Base-by-base conservation (phyloP, 2,329 filamentous ascomycete genomes). In the Xenosphaeropsis pyriputrescens region DNA sequence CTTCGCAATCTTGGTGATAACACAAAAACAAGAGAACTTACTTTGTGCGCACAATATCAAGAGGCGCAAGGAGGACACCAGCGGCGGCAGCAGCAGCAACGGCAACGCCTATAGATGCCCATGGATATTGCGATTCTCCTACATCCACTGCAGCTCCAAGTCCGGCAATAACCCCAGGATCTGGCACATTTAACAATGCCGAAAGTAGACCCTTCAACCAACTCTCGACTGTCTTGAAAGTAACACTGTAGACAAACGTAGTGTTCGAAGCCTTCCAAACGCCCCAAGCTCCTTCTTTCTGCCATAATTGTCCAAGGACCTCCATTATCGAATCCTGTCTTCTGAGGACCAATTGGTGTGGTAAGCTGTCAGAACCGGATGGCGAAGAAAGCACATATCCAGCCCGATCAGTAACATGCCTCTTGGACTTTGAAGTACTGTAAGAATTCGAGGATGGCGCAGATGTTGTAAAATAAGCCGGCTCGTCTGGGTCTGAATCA, bases 191-290 rank as follows among this genome's bases (percentile, higher is more conserved):
- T 48, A 96, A 71, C 5, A 96, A 68, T 1, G 91, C 89, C 33
- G 85, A 85, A n/a, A 96, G 68, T 37, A 95, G 70, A 50, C 85
- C 91, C 50, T 86, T 75, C 8, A 88, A 83, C 78, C 93, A 98
- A 48, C 85, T 88, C 56, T 96, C 91, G 19, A 94, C 64, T 6
- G 93, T 79, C 9, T 85, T 85, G 44, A 88, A 74, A 14, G 96
- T 68, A 34, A 95, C 74, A 0, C 79, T 83, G 60, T 96, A 94
- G 36, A 96, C 67, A 52, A 96, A 98, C 1, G 86, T 93, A 12
- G 83, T 76, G 55, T 96, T 96, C 29, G 86, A 85, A 7, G 80
- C 77, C 57, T 95, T 95, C 88, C 89, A 98, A 5, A 95, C 78
- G 4, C 91, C 91, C 69, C 86, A 88, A 0, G 79, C 79, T 29